phyloP scores from a whole-genome alignment of 148 eudicot genomes.

The Linanthus parryae region DNA sequence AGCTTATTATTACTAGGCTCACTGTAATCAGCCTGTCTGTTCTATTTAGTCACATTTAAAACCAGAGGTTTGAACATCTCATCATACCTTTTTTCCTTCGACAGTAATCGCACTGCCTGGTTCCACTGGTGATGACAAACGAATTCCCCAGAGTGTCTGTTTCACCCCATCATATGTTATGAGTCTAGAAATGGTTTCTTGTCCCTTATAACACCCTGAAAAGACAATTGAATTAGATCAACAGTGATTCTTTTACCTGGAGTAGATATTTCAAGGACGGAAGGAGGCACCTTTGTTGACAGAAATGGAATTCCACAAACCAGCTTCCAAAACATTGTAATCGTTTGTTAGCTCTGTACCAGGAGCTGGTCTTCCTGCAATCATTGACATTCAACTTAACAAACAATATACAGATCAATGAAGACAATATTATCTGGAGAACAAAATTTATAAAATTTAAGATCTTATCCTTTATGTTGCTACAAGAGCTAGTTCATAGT shows the following conservation, averaged over 20 bases:
- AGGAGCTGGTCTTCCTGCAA: conserved; percentile 69
- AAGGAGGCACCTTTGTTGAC: conserved; percentile 44
- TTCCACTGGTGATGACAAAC: conserved; percentile 44
- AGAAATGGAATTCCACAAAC: conserved; percentile 63
- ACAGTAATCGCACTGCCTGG: conserved; percentile 50
- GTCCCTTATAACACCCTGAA: conserved; percentile 73
- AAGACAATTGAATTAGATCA: conserved; percentile 12
- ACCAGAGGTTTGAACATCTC: too few relatives aligned
- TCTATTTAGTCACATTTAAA: too few relatives aligned
- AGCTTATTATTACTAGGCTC: too few relatives aligned
- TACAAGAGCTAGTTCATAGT: too few relatives aligned
- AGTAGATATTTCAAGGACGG: neutral
- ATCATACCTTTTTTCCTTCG: conserved; percentile 55
- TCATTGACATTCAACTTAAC: conserved; percentile 2
- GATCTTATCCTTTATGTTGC: too few relatives aligned
- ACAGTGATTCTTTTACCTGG: neutral
- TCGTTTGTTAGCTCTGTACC: conserved; percentile 68
- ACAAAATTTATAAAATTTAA: too few relatives aligned
- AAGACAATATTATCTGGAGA: neutral
- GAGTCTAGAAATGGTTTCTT: conserved; percentile 69
- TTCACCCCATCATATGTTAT: conserved; percentile 68
- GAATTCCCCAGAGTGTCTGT: conserved; percentile 63
- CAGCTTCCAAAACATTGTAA: conserved; percentile 73
- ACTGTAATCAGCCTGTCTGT: too few relatives aligned
- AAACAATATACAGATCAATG: neutral